phyloP scores from a whole-genome alignment of 116 monocot genomes.

The Zostera marina region DNA sequence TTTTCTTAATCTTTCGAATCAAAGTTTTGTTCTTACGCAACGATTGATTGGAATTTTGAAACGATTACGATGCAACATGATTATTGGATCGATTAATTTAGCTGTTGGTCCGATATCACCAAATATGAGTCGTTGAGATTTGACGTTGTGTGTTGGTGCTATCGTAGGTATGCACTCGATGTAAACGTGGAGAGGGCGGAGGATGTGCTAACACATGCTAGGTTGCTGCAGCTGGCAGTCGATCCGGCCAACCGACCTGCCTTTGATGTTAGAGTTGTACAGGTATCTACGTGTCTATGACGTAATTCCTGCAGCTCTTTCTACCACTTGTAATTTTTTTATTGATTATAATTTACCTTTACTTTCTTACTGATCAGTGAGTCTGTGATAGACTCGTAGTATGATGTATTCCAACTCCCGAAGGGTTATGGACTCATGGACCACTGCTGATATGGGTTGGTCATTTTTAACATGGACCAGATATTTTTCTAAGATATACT shows the following conservation, averaged over 20 bases:
- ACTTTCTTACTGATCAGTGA: no score
- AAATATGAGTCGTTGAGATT: not conserved
- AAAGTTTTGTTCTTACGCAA: no score
- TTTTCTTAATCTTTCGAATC: no score
- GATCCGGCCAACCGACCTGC: constrained; percentile 9
- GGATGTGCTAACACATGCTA: constrained; percentile 20
- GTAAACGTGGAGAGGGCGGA: constrained; percentile 25
- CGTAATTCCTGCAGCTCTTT: not conserved
- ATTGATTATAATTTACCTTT: not conserved
- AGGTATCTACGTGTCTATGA: constrained; percentile 8
- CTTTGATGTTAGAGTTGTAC: constrained; percentile 20
- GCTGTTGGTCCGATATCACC: not conserved
- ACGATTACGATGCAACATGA: not conserved
- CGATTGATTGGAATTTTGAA: not conserved
- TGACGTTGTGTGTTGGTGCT: not conserved
- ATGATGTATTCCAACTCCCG: no score
- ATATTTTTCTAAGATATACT: no score
- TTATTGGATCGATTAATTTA: not conserved
- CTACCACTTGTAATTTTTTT: not conserved
- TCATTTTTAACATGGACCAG: no score
- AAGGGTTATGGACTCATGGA: no score
- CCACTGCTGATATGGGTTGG: no score
- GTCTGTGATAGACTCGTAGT: no score
- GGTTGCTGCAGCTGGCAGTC: constrained; percentile 16
- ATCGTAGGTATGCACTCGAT: constrained; percentile 21